Conservation (phyloP, 257 asterid species). For the Lantana camara region DNA sequence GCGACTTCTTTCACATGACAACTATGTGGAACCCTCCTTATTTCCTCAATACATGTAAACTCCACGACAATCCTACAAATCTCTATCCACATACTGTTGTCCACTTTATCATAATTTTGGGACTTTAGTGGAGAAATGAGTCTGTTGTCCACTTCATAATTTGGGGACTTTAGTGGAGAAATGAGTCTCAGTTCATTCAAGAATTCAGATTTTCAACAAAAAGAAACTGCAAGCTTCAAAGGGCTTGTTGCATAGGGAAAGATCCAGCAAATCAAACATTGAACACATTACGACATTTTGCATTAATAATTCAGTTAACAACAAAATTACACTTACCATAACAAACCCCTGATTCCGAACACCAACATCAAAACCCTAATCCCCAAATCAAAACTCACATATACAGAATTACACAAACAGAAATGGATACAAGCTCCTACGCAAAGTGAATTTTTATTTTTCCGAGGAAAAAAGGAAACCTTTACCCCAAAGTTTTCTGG, state of each 20-base stretch:
- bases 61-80: no score
- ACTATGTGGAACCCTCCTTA: no score
- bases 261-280: neutral
- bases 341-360: neutral
- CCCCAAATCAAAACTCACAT: neutral
- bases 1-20: no score
- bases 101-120: no score
- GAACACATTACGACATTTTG: conserved; percentile 20
- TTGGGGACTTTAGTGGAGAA: no score
- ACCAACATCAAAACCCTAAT: neutral
- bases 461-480: neutral
- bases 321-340: conserved; percentile 17
- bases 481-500: conserved; percentile 29
- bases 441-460: conserved; percentile 10
- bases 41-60: no score
- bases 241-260: neutral
- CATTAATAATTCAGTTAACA: conserved; percentile 18
- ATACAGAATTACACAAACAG: conserved; percentile 13
- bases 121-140: no score
- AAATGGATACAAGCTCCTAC: neutral
- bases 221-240: neutral
- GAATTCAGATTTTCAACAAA: neutral
- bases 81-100: no score
- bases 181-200: neutral
- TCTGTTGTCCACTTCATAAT: no score